Conservation (phyloP, 371 early-diverging fungal species). For the Apophysomyces elegans region DNA sequence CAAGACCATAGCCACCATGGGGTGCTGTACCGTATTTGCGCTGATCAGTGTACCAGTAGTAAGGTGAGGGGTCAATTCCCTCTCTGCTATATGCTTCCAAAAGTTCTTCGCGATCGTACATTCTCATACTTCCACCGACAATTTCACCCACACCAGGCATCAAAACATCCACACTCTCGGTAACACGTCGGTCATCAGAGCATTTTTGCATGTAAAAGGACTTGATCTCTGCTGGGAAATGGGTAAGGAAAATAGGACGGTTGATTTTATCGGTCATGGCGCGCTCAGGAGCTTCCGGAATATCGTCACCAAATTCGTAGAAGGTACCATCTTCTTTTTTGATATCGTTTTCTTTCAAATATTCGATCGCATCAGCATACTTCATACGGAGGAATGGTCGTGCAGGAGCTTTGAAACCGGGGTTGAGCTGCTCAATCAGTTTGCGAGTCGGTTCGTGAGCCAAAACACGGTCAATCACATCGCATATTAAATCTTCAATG, state of each 20-base stretch:
- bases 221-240: conserved; percentile 99
- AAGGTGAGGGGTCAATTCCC: conserved; percentile 95
- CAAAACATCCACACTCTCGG: conserved; percentile 98
- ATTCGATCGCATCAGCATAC: conserved; percentile 97
- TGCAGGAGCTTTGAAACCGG: conserved; percentile 82
- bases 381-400: conserved; percentile 97
- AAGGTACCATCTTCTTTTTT: conserved; percentile 89
- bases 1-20: conserved; percentile 99
- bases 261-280: conserved; percentile 97
- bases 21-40: conserved; percentile 98
- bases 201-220: conserved; percentile 99
- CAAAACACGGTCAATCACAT: conserved; percentile 84
- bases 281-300: conserved; percentile 99
- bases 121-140: conserved; percentile 99
- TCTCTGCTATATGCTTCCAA: conserved; percentile 96
- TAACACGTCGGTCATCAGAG: conserved; percentile 82
- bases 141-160: conserved; percentile 99
- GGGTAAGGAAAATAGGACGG: conserved; percentile 96
- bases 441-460: conserved; percentile 77
- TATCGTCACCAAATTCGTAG: conserved; percentile 99
- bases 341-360: conserved; percentile 91
- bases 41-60: conserved; percentile 99
- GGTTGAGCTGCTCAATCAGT: conserved; percentile 91
- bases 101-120: conserved; percentile 88
- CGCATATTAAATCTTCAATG: conserved; percentile 93